Percentiles rank a stretch among this genome's conserved stretches.
Conservation (phyloP, 1,284 basidiomycete genomes). For the Paramarasmius palmivorus region DNA sequence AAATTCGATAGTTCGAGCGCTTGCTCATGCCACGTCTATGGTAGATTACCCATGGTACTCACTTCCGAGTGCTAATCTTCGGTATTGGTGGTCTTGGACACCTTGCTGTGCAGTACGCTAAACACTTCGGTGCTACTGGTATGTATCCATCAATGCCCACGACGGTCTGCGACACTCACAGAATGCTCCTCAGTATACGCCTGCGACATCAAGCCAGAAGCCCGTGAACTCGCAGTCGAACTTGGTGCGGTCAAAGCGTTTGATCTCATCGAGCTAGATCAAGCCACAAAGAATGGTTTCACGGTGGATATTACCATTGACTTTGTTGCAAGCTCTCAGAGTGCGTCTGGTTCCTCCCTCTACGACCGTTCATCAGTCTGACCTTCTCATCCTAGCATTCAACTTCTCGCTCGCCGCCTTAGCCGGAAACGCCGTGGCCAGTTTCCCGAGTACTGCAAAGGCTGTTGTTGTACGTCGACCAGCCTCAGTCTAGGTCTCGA, state of each 20-base stretch:
- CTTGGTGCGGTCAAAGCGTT: conserved; percentile 26
- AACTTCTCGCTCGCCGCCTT: no score
- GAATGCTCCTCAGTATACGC: conserved; percentile 19
- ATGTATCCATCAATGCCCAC: no score
- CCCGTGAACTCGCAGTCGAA: conserved; percentile 23
- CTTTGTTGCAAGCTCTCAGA: conserved; percentile 23
- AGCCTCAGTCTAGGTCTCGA: no score
- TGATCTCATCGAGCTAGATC: conserved; percentile 21
- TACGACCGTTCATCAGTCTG: background rate
- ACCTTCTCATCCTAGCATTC: background rate
- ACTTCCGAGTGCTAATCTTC: conserved; percentile 25
- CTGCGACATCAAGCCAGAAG: conserved; percentile 24
- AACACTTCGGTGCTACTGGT: conserved; percentile 22
- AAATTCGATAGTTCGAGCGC: background rate
- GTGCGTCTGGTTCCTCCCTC: conserved; percentile 14
- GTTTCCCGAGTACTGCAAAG: no score
- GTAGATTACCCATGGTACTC: background rate
- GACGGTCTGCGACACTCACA: no score
- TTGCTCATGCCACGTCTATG: background rate
- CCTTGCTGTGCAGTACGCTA: conserved; percentile 28
- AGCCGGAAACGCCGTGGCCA: no score
- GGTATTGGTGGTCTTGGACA: conserved; percentile 31
- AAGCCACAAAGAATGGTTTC: conserved; percentile 20
- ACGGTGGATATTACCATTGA: conserved; percentile 26
- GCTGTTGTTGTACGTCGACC: no score